Percentiles rank a stretch among this genome's conserved stretches.
Conservation (phyloP, 148 eudicot species). For the Chenopodium berlandieri region DNA sequence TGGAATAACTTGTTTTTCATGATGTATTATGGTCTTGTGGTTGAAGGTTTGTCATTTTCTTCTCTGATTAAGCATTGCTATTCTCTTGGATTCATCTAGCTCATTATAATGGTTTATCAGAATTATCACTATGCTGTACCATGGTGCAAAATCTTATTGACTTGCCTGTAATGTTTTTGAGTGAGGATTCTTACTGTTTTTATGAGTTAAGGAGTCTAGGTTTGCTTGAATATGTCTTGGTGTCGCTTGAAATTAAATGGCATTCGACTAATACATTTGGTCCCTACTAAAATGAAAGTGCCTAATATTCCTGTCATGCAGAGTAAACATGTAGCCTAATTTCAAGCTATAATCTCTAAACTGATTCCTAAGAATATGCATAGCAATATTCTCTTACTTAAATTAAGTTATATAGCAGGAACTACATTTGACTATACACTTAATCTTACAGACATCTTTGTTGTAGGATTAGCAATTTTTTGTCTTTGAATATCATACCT, state of each 20-base stretch:
- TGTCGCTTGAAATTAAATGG: not conserved
- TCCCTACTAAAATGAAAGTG: not conserved
- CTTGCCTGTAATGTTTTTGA: not conserved
- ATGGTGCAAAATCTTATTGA: not conserved
- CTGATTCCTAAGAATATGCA: too few relatives aligned
- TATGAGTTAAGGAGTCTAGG: not conserved
- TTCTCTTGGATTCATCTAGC: too few relatives aligned
- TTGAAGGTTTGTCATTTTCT: slow-evolving; percentile 47
- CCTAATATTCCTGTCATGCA: not conserved
- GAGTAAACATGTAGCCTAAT: too few relatives aligned
- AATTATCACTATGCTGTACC: not conserved
- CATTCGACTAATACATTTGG: not conserved
- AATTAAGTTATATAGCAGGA: too few relatives aligned
- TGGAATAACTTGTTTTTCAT: slow-evolving; percentile 66
- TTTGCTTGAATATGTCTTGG: not conserved
- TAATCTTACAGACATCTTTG: too few relatives aligned
- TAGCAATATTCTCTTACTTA: too few relatives aligned
- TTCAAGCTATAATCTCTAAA: too few relatives aligned
- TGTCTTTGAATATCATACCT: too few relatives aligned
- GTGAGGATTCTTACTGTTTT: not conserved
- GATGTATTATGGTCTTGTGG: slow-evolving; percentile 60
- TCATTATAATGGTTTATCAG: not conserved
- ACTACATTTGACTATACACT: too few relatives aligned
- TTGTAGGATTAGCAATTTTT: not conserved
- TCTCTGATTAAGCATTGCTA: not conserved